Conservation (phyloP, 768 basidiomycete genomes). For the Coprinellus aureogranulatus region DNA sequence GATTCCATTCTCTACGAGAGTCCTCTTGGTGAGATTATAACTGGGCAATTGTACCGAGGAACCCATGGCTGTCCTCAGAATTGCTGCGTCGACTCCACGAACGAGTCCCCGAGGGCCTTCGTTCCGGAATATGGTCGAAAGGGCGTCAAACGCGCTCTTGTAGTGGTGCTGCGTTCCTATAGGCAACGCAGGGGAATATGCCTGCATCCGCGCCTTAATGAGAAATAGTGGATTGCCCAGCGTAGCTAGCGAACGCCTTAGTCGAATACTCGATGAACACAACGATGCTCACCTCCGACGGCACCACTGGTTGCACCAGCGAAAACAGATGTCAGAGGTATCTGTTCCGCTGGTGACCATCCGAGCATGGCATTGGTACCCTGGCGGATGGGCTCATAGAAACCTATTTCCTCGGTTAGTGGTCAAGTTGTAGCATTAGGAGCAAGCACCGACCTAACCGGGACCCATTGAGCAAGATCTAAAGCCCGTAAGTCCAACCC, state of each 20-base stretch:
- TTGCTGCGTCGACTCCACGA: slow-evolving; percentile 90
- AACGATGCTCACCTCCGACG: slow-evolving; percentile 66
- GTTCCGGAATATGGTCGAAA: slow-evolving; percentile 71
- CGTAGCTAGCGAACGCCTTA: slow-evolving; percentile 41
- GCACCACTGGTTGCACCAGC: slow-evolving; percentile 91
- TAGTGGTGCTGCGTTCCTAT: slow-evolving; percentile 95
- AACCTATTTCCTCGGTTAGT: too few relatives aligned
- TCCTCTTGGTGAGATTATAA: slow-evolving; percentile 90
- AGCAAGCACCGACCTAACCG: slow-evolving; percentile 75
- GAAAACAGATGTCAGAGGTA: slow-evolving; percentile 71
- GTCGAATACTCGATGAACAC: not conserved
- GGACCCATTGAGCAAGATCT: slow-evolving; percentile 92
- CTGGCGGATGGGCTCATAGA: slow-evolving; percentile 90
- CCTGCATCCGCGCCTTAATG: slow-evolving; percentile 99
- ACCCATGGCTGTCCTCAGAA: slow-evolving; percentile 92
- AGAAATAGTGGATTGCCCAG: slow-evolving; percentile 91
- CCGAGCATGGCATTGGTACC: slow-evolving; percentile 70
- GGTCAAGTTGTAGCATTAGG: too few relatives aligned
- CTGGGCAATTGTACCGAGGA: slow-evolving; percentile 91
- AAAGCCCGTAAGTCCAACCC: not conserved
- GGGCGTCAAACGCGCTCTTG: slow-evolving; percentile 77
- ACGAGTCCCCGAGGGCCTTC: slow-evolving; percentile 80
- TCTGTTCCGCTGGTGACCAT: slow-evolving; percentile 57
- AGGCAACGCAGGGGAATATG: slow-evolving; percentile 91
- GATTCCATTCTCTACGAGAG: slow-evolving; percentile 66